These are phyloP conservation scores for Kwoniella shandongensis DNA, from an alignment of 768 basidiomycete species.

Conservation along the genomic window DNA sequence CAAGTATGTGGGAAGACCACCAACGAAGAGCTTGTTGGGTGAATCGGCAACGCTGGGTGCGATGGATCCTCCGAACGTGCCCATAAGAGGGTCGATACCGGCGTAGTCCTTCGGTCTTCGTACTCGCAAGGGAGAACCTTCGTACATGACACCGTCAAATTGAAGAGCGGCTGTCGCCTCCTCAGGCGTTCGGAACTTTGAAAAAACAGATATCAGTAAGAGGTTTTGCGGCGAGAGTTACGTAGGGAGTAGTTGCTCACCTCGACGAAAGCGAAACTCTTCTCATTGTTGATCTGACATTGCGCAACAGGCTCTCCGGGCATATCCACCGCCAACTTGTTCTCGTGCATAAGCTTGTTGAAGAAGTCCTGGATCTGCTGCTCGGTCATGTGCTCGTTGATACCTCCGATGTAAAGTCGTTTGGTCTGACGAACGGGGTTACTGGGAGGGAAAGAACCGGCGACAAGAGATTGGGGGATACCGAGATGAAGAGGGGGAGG, in stretches of 20 bases:
- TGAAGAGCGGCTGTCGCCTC: constrained; percentile 96
- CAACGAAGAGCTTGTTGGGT: constrained; percentile 96
- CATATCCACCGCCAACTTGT: constrained; percentile 49
- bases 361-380: constrained; percentile 90
- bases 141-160: constrained; percentile 95
- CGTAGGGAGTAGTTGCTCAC: constrained; percentile 56
- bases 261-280: constrained; percentile 98
- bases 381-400: constrained; percentile 91
- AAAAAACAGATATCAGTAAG: not conserved
- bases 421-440: constrained; percentile 55
- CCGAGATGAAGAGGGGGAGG: constrained; percentile 93
- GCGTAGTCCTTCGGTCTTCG: constrained; percentile 97
- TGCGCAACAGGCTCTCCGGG: constrained; percentile 82
- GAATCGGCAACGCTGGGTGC: constrained; percentile 96
- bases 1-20: constrained; percentile 89
- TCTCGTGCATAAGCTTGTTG: constrained; percentile 89
- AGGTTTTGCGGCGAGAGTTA: too few species aligned
- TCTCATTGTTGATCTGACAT: constrained; percentile 96
- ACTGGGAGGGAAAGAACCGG: constrained; percentile 43
- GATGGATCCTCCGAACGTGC: constrained; percentile 87
- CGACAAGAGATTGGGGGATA: constrained; percentile 58
- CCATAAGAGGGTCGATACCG: constrained; percentile 65
- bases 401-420: constrained; percentile 93
- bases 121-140: constrained; percentile 93
- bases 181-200: constrained; percentile 91